Percentiles rank a stretch among this genome's conserved stretches.
phyloP scores from a whole-genome alignment of 1,139 yeast genomes.

The Pichia sp. region DNA sequence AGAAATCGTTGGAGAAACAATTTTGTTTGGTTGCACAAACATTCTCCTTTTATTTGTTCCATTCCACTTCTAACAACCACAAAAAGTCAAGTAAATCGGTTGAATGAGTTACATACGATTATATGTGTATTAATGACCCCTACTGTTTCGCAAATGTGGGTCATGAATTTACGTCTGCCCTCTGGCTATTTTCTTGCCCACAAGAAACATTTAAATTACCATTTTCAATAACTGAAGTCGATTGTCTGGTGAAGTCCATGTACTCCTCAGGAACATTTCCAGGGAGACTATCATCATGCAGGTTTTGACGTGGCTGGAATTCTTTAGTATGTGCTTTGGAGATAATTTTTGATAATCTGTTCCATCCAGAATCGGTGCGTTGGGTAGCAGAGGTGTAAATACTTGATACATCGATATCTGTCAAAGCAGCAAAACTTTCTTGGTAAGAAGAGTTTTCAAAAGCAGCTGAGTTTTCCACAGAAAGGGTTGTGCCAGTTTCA shows the following conservation, averaged over 20 bases:
- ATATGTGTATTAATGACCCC: too few species aligned
- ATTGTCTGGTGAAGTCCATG: neutral
- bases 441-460: neutral
- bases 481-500: neutral
- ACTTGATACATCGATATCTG: conserved; percentile 5
- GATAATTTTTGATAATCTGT: conserved; percentile 47
- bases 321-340: conserved; percentile 82
- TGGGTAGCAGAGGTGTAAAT: conserved; percentile 7
- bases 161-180: too few species aligned
- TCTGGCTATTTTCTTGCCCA: too few species aligned
- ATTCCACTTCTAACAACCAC: too few species aligned
- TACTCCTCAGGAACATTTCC: neutral
- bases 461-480: neutral
- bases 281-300: neutral
- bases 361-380: conserved; percentile 19
- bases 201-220: too few species aligned
- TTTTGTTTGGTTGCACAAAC: too few species aligned
- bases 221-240: too few species aligned
- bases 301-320: conserved; percentile 48
- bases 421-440: neutral
- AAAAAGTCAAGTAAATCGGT: too few species aligned
- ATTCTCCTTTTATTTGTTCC: too few species aligned
- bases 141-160: too few species aligned
- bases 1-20: too few species aligned
- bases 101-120: too few species aligned